Percentiles rank a stretch among this genome's conserved stretches.
Evolutionary conservation across 2,329 filamentous ascomycete genomes (phyloP).

Genomic region (Aspergillus novofumigatus): DNA sequence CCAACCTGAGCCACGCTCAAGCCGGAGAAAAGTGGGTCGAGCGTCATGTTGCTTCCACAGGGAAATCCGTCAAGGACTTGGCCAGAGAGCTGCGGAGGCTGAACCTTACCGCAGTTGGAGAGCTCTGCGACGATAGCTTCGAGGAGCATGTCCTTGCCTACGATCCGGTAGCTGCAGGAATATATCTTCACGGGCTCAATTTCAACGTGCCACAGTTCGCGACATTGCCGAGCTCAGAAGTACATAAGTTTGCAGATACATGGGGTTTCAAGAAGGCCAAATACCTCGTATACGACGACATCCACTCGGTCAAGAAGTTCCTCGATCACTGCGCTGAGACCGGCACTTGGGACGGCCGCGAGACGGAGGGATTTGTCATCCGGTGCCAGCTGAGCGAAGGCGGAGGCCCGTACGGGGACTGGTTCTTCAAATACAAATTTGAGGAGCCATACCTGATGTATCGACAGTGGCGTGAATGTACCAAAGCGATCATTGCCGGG

Average conservation of each 20-base stretch:
- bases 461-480: slow-evolving; percentile 96
- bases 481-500: slow-evolving; percentile 77
- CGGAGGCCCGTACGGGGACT: slow-evolving; percentile 66
- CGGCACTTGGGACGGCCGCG: slow-evolving; percentile 82
- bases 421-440: slow-evolving; percentile 99
- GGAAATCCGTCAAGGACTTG: slow-evolving; percentile 74
- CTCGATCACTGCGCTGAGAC: slow-evolving; percentile 82
- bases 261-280: slow-evolving; percentile 95
- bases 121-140: slow-evolving; percentile 92
- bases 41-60: slow-evolving; percentile 69
- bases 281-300: slow-evolving; percentile 70
- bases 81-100: slow-evolving; percentile 69
- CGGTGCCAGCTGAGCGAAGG: slow-evolving; percentile 67
- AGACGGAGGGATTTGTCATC: slow-evolving; percentile 95
- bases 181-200: slow-evolving; percentile 96
- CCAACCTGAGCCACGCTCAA: slow-evolving; percentile 72
- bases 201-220: slow-evolving; percentile 88
- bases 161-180: slow-evolving; percentile 71
- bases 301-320: slow-evolving; percentile 71
- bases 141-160: slow-evolving; percentile 97
- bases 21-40: slow-evolving; percentile 81
- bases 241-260: slow-evolving; percentile 81
- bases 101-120: slow-evolving; percentile 92
- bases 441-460: slow-evolving; percentile 99
- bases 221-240: slow-evolving; percentile 76